Conservation (phyloP, 495 filamentous ascomycete species). For the Saxophila tyrrhenica region DNA sequence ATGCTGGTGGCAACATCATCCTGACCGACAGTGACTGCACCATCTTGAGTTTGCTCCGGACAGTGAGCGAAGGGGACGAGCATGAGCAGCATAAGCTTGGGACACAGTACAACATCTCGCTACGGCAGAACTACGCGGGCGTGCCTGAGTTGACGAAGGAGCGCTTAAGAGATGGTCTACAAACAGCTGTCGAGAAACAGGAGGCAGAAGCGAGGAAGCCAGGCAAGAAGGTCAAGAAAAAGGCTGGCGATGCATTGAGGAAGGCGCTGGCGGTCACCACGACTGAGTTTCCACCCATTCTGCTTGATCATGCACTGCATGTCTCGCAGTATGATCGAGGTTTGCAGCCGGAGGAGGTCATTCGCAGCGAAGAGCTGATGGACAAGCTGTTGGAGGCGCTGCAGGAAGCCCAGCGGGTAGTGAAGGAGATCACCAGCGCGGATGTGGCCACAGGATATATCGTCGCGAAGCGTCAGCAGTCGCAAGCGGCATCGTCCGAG, state of each 20-base stretch:
- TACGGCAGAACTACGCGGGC: slow-evolving; percentile 70
- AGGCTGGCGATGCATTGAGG: slow-evolving; percentile 58
- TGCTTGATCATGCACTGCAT: slow-evolving; percentile 77
- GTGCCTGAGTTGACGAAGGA: slow-evolving; percentile 63
- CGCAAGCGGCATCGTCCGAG: slow-evolving; percentile 21
- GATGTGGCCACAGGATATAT: slow-evolving; percentile 68
- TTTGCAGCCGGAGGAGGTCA: slow-evolving; percentile 52
- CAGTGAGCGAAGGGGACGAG: slow-evolving; percentile 62
- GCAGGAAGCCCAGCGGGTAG: slow-evolving; percentile 51
- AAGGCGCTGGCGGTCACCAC: slow-evolving; percentile 72
- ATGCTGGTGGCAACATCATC: slow-evolving; percentile 89
- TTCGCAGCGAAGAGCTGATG: slow-evolving; percentile 53
- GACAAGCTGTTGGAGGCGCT: slow-evolving; percentile 53
- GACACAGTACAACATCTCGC: slow-evolving; percentile 63
- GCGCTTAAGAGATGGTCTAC: slow-evolving; percentile 55
- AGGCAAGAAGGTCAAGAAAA: slow-evolving; percentile 65
- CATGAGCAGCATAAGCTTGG: slow-evolving; percentile 66
- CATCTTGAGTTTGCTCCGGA: slow-evolving; percentile 68
- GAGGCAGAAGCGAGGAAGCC: slow-evolving; percentile 36
- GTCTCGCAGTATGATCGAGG: slow-evolving; percentile 54
- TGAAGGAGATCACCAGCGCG: slow-evolving; percentile 48
- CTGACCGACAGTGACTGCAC: slow-evolving; percentile 71
- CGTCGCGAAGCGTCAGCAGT: slow-evolving; percentile 53
- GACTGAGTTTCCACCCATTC: slow-evolving; percentile 71
- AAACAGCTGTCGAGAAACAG: slow-evolving; percentile 48